Base-by-base conservation (phyloP, 306 rosid species). In the Arachis stenosperma region DNA sequence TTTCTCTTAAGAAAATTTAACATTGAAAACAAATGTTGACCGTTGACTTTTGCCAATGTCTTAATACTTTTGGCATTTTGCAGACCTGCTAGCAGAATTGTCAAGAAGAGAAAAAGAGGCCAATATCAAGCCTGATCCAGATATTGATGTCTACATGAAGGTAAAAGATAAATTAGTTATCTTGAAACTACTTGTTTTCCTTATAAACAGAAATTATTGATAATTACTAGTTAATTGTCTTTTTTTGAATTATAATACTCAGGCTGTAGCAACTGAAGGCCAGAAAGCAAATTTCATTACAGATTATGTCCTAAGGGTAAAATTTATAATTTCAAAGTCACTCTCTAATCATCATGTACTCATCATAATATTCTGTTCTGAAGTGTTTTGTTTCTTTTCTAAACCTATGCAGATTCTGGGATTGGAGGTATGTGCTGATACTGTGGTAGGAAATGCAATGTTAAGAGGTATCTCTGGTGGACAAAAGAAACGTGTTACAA, bases 241-340 rank as follows among this genome's bases (percentile, higher is more conserved):
- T 65, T 68, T 65, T 74, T 74, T 77, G 42, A 55, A 30, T 71
- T 48, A 30, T 71, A 41, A 80, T 80, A 13, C 67, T 46, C 76
- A 92, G 98, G 98, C 96, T 29, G 41, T 85, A 62, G 87, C 91
- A 54, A 43, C 84, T 50, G 87, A 92, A 83, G 98, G 92, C 46
- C 93, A 92, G 70, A 86, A 89, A 70, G 84, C 86, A 42, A 83
- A 65, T 75, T 78, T 92, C 77, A 87, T 88, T 41, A 89, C 98
- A 67, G 98, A 92, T 67, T 89, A 89, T 79, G 76, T 88, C 70
- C 70, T 92, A 41, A 89, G 91, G 93, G 98, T 92, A 74, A 70
- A n/a, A 17, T 46, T 46, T 61, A 50, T 39, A 29, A 5, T 52
- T 75, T 42, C 63, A 47, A 69, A 77, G 2, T 40, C 14, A 47